A percentile compares a stretch with the other conserved stretches of the same genome.
These are phyloP conservation scores for Crucihimalaya himalaica DNA, from an alignment of 345 rosid genomes.

Conservation along the genomic window DNA sequence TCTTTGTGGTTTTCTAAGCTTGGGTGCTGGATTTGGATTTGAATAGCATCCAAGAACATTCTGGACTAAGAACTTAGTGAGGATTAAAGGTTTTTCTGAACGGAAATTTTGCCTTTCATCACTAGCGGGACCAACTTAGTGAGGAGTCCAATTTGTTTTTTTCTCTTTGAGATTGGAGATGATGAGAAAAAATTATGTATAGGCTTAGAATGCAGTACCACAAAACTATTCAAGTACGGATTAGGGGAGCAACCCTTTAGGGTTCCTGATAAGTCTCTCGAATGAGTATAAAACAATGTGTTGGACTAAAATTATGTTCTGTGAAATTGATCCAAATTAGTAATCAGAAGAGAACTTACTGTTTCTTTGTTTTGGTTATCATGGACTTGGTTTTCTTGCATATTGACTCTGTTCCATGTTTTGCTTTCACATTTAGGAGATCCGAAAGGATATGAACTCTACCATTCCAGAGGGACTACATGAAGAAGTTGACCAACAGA, in stretches of 20 bases:
- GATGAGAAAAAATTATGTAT: background rate
- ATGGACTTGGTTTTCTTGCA: conserved; percentile 20
- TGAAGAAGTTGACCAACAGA: conserved; percentile 24
- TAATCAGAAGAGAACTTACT: conserved; percentile 4
- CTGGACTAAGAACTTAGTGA: background rate
- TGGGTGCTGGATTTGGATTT: conserved; percentile 23
- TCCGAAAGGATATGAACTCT: background rate
- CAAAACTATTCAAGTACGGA: background rate
- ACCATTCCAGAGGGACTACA: background rate
- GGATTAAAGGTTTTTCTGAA: background rate
- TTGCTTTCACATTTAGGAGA: conserved; percentile 30
- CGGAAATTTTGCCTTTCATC: background rate
- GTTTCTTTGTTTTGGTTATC: background rate
- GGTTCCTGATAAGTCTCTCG: background rate
- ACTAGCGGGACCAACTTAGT: conserved; percentile 2
- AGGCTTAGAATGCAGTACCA: background rate
- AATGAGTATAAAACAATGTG: background rate
- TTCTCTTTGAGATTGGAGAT: conserved; percentile 17
- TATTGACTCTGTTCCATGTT: conserved; percentile 29
- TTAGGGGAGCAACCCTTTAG: conserved; percentile 10
- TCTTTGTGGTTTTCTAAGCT: conserved; percentile 8
- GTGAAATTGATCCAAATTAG: conserved; percentile 13
- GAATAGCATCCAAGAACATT: conserved; percentile 10
- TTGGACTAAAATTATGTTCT: background rate
- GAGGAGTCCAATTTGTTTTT: background rate